Evolutionary conservation across 2,329 filamentous ascomycete genomes (phyloP).

Genomic region (Juglanconis sp.): DNA sequence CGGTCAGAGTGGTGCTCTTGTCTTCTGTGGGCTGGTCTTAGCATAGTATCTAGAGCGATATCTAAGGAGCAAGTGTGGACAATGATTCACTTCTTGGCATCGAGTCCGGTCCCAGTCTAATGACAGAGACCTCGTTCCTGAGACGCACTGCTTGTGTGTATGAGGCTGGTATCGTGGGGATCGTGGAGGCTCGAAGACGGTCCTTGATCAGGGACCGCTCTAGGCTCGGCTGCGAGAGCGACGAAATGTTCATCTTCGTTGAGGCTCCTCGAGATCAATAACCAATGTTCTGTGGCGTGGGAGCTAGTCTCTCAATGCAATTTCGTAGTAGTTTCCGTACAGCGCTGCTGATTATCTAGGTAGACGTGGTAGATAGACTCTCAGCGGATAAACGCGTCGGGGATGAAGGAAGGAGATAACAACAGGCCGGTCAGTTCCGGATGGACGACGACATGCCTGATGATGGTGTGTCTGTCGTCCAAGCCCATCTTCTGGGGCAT

Average conservation of each 20-base stretch:
- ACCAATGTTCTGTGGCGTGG: background rate
- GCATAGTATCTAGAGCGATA: background rate
- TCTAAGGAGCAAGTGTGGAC: background rate
- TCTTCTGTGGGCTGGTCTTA: background rate
- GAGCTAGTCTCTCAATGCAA: background rate
- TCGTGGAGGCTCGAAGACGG: constrained; percentile 1
- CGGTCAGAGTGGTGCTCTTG: background rate
- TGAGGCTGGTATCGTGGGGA: background rate
- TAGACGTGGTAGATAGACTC: too few species aligned
- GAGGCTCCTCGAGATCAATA: background rate
- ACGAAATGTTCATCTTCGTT: background rate
- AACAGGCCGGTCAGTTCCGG: too few species aligned
- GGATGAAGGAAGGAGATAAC: too few species aligned
- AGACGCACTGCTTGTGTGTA: constrained; percentile 5
- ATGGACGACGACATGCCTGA: too few species aligned
- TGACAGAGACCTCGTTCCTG: constrained; percentile 6
- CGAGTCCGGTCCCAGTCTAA: constrained; percentile 2
- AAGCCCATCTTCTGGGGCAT: too few species aligned
- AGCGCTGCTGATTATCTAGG: too few species aligned
- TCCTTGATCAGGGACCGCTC: constrained; percentile 11
- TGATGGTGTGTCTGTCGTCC: too few species aligned
- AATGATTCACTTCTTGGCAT: background rate
- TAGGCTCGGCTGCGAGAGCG: background rate
- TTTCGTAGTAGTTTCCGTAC: background rate
- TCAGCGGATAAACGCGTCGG: too few species aligned